A percentile compares a stretch with the other conserved stretches of the same genome.
These are phyloP conservation scores for Komagataella pseudopastoris DNA, from an alignment of 805 yeast genomes.

Conservation along the genomic window DNA sequence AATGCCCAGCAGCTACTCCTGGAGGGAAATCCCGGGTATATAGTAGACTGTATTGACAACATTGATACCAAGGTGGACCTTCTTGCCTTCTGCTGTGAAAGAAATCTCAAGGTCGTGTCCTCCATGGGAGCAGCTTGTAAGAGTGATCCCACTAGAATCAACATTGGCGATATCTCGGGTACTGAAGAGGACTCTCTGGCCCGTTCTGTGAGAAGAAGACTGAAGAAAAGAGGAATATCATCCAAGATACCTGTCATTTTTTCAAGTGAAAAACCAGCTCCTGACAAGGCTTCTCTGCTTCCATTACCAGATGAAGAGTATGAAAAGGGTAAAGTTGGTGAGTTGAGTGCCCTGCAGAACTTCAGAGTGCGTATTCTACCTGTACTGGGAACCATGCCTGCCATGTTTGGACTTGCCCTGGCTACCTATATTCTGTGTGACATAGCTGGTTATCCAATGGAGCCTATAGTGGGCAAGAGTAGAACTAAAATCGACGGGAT, in stretches of 20 bases:
- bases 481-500: slow-evolving; percentile 75
- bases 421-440: slow-evolving; percentile 73
- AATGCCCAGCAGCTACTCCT: slow-evolving; percentile 48
- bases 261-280: slow-evolving; percentile 94
- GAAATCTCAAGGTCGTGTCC: slow-evolving; percentile 57
- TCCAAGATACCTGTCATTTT: slow-evolving; percentile 78
- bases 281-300: slow-evolving; percentile 75
- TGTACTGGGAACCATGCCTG: slow-evolving; percentile 94
- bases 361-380: slow-evolving; percentile 93
- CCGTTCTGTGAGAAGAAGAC: slow-evolving; percentile 70
- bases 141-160: slow-evolving; percentile 86
- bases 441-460: slow-evolving; percentile 81
- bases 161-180: slow-evolving; percentile 75
- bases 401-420: slow-evolving; percentile 83
- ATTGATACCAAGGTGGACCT: slow-evolving; percentile 94
- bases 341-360: slow-evolving; percentile 74
- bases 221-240: slow-evolving; percentile 66
- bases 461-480: slow-evolving; percentile 83
- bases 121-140: slow-evolving; percentile 98
- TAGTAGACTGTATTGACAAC: slow-evolving; percentile 94
- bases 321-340: slow-evolving; percentile 72
- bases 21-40: slow-evolving; percentile 53
- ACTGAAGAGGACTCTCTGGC: slow-evolving; percentile 94
- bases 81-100: slow-evolving; percentile 53
- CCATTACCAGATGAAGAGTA: slow-evolving; percentile 78